Percentiles rank a stretch among this genome's conserved stretches.
Evolutionary conservation across 495 filamentous ascomycete species (phyloP).

Genomic region (Podospora pseudoanserina): DNA sequence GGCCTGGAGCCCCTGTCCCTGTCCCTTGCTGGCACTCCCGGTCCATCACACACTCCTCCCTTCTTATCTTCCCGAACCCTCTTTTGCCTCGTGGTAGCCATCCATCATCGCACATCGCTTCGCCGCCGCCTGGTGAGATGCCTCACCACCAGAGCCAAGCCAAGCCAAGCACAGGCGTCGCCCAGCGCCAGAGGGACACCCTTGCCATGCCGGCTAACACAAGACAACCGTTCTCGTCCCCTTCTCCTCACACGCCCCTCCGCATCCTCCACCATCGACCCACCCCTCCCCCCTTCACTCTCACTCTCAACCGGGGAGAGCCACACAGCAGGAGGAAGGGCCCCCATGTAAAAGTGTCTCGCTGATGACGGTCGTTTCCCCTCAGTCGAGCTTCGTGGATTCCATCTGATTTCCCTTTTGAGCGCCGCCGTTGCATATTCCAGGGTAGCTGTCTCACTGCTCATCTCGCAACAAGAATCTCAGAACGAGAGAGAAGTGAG

Average conservation of each 20-base stretch:
- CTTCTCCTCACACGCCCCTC: neutral
- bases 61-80: slow-evolving; percentile 41
- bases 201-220: slow-evolving; percentile 12
- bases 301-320: neutral
- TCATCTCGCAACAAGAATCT: slow-evolving; percentile 3
- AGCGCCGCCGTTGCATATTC: neutral
- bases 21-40: slow-evolving; percentile 31
- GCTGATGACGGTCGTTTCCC: neutral
- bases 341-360: neutral
- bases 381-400: neutral
- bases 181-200: neutral
- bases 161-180: slow-evolving; percentile 5
- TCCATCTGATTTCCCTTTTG: neutral
- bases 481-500: slow-evolving; percentile 18
- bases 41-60: slow-evolving; percentile 24
- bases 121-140: slow-evolving; percentile 14
- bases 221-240: slow-evolving; percentile 2
- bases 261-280: neutral
- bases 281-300: neutral
- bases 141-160: slow-evolving; percentile 12
- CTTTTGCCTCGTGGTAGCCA: slow-evolving; percentile 37
- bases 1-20: slow-evolving; percentile 27
- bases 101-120: slow-evolving; percentile 25
- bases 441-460: neutral
- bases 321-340: neutral